Base-by-base conservation (phyloP, 2,329 filamentous ascomycete genomes). In the Moelleriella libera region DNA sequence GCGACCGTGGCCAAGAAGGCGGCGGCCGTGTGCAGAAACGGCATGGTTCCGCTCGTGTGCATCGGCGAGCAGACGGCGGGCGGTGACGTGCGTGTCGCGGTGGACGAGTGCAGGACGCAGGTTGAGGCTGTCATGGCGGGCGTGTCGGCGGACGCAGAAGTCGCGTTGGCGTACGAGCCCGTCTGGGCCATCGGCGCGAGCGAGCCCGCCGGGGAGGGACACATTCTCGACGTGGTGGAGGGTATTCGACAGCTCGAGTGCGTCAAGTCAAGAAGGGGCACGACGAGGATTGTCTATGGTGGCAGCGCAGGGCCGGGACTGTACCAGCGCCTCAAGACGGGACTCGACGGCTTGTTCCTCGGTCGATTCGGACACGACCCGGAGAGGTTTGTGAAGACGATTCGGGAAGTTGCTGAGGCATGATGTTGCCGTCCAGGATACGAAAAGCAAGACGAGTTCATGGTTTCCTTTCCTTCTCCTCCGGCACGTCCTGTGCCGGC, bases 111-210 rank as follows among this genome's bases (percentile, higher is more conserved):
- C 56, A 69, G 67, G 37, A 64, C 67, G 5, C 85, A 90, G 63
- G 70, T 94, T 48, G 69, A 71, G 40, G 68, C 77, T 1, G 78
- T 86, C 2, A 60, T 92, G 46, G 66, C 67, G 1, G 74, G 70
- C 0, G 67, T 90, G 6, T 73, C 80, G 1, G 68, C 69, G 9
- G 70, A 78, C 12, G 76, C 79, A 0, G 82, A 88, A 44, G 74
- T 92, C 5, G 76, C 90, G 6, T 72, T 94, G 49, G 87, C 87
- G 1, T 94, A 94, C 59, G 87, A 94, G 68, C 87, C 87, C 6
- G 85, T 92, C 1, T 94, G 87, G 87, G 87, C 87, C 1, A 94
- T 92, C 62, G 87, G 87, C 0, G 81, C 85, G 8, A 68, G 74
- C 1, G 69, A 82, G 57, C 86, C 87, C 2, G 87, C 87, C 0